Evolutionary conservation across 768 basidiomycete genomes (phyloP), one percentile per base, ranked within the genome.

Genomic region (Lactarius sp.): DNA sequence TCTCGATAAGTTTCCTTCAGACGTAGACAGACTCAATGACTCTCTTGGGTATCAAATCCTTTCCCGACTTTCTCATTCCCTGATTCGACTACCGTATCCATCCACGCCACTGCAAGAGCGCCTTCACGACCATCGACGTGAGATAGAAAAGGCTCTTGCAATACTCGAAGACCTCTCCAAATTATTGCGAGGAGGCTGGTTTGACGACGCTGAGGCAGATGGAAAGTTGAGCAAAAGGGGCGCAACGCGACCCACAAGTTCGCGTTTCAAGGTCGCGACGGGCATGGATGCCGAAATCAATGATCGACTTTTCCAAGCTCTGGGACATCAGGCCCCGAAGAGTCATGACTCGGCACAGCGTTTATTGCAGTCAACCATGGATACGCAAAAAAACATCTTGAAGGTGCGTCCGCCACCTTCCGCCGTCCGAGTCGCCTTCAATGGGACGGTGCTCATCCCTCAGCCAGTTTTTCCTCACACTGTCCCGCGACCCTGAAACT

Each of bases 11-110:
- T 44, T 60, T n/a, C 59, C 64, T 16, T 44, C 54, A n/a, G n/a
- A 65, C 4, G 13, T 27, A 4, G 34, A 44, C 13, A 36, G 4
- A 46, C 56, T 56, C 22, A 33, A 14, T 3, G 7, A 39, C 5
- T 60, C 63, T 37, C 49, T 60, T 34, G 54, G 47, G 1, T 52
- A 65, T 34, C 13, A 20, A 34, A 33, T 52, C 9, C 49, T 65
- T 33, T 52, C 47, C 6, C 47, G 54, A 44, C 59, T 65, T 13
- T 60, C 64, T 8, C 1, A 6, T 8, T 44, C 53, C 8, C 39
- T 65, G 9, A 22, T 53, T 7, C 41, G 36, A 13, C 49, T 56
- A 9, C n/a, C 63, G 0, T 60, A 60, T 56, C n/a, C 49, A 14
- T 53, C 57, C n/a, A n/a, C 14, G 1, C 46, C 37, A 37, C 39